phyloP scores from a whole-genome alignment of 73 alveolate genomes.

The Uronychia setigera region DNA sequence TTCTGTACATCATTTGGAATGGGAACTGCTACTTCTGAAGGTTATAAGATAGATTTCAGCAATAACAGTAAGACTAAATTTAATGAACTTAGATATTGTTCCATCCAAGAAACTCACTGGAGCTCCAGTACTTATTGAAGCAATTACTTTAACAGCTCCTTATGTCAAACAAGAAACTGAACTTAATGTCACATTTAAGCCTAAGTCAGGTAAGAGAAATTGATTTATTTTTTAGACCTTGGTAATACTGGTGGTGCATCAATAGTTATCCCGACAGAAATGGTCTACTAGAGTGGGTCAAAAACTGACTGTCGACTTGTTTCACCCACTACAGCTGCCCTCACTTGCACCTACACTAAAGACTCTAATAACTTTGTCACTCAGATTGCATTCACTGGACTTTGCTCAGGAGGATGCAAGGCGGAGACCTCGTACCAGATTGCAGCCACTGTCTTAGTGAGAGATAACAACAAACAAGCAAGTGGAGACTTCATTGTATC shows the following conservation, averaged over 20 bases:
- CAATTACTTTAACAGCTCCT: conserved; percentile 17
- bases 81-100: not conserved
- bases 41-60: conserved; percentile 14
- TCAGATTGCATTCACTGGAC: not conserved
- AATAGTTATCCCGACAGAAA: conserved; percentile 40
- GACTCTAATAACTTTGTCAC: not conserved
- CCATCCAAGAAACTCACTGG: conserved; percentile 57
- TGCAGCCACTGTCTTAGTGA: conserved; percentile 26
- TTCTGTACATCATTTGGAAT: too few relatives aligned
- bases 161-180: conserved; percentile 17
- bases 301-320: conserved; percentile 26
- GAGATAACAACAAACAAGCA: conserved; percentile 34
- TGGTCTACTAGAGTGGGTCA: conserved; percentile 7
- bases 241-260: conserved; percentile 11
- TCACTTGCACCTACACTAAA: conserved; percentile 29
- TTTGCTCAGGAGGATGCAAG: not conserved
- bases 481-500: conserved; percentile 38
- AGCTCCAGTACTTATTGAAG: conserved; percentile 28
- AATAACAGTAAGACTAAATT: not conserved
- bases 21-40: conserved; percentile 11
- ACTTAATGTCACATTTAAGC: conserved; percentile 25
- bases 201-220: conserved; percentile 3
- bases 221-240: conserved; percentile 17
- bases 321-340: conserved; percentile 5
- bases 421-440: not conserved